Percentiles rank a stretch among this genome's conserved stretches.
phyloP scores from a whole-genome alignment of 768 basidiomycete species.

The Suillus alpinus region DNA sequence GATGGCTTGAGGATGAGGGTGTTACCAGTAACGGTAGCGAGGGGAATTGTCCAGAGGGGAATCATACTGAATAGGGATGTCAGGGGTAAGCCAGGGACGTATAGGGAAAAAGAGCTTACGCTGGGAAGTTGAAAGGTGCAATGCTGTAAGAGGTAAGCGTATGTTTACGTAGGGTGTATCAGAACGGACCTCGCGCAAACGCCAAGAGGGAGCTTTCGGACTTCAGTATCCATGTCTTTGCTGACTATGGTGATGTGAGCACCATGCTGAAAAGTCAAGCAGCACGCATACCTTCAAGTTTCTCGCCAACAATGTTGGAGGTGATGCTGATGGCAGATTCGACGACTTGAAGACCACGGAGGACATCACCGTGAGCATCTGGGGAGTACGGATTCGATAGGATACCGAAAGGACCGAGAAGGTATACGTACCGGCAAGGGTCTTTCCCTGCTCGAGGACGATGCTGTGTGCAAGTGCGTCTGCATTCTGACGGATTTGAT shows the following conservation, averaged over 20 bases:
- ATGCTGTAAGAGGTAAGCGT: slow-evolving; percentile 40
- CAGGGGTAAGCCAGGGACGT: slow-evolving; percentile 2
- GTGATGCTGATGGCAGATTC: slow-evolving; percentile 81
- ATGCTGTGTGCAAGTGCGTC: slow-evolving; percentile 87
- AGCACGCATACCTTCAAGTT: slow-evolving; percentile 73
- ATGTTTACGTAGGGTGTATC: neutral
- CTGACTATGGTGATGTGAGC: slow-evolving; percentile 53
- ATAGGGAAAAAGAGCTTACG: slow-evolving; percentile 43
- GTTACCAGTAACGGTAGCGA: slow-evolving; percentile 88
- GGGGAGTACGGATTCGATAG: slow-evolving; percentile 2
- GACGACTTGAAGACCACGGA: slow-evolving; percentile 88
- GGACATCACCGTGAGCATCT: slow-evolving; percentile 95
- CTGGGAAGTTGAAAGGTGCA: slow-evolving; percentile 89
- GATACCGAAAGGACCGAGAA: neutral
- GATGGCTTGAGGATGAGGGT: slow-evolving; percentile 94
- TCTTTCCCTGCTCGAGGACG: slow-evolving; percentile 96
- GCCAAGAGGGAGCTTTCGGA: slow-evolving; percentile 80
- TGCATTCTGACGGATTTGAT: slow-evolving; percentile 79
- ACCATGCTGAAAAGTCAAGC: neutral
- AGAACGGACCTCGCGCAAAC: slow-evolving; percentile 65
- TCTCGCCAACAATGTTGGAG: slow-evolving; percentile 82
- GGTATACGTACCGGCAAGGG: slow-evolving; percentile 61
- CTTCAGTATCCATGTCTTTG: slow-evolving; percentile 95
- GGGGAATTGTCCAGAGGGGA: slow-evolving; percentile 92
- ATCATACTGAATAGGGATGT: slow-evolving; percentile 65